A percentile compares a stretch with the other conserved stretches of the same genome.
Conservation (phyloP, 495 filamentous ascomycete species). For the Lentithecium fluviatile region DNA sequence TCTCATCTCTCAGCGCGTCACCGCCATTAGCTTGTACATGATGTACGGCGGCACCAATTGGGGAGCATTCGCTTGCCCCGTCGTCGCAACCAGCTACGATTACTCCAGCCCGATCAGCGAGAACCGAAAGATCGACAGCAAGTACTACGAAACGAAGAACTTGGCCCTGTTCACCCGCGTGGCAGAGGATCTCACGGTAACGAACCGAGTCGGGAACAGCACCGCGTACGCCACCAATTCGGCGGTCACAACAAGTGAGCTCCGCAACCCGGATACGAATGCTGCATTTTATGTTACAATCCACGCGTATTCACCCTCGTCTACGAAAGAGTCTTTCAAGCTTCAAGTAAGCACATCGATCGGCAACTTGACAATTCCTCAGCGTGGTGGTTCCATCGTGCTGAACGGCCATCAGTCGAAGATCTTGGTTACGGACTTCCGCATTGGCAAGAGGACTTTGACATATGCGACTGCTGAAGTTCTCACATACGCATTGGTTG, state of each 20-base stretch:
- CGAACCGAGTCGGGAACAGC: conserved; percentile 58
- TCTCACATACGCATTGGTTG: conserved; percentile 52
- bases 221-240: conserved; percentile 55
- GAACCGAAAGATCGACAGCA: conserved; percentile 55
- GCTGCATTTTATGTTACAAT: conserved; percentile 58
- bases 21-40: conserved; percentile 51
- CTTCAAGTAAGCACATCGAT: conserved; percentile 55
- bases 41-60: conserved; percentile 61
- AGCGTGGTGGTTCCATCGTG: conserved; percentile 44
- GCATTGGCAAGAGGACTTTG: conserved; percentile 50
- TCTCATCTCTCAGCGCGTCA: conserved; percentile 50
- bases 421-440: conserved; percentile 60
- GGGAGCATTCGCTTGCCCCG: conserved; percentile 44
- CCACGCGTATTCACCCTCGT: conserved; percentile 51
- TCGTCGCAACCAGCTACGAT: conserved; percentile 56
- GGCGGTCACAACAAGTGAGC: conserved; percentile 49
- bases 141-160: conserved; percentile 62
- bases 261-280: conserved; percentile 57
- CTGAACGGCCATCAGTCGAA: conserved; percentile 62
- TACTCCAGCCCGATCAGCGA: conserved; percentile 62
- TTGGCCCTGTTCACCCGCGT: conserved; percentile 56
- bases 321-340: conserved; percentile 52
- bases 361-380: conserved; percentile 51
- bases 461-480: conserved; percentile 63
- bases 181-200: conserved; percentile 54